A percentile compares a stretch with the other conserved stretches of the same genome.
Conservation (phyloP, 768 basidiomycete genomes). For the Crucibulum laeve region DNA sequence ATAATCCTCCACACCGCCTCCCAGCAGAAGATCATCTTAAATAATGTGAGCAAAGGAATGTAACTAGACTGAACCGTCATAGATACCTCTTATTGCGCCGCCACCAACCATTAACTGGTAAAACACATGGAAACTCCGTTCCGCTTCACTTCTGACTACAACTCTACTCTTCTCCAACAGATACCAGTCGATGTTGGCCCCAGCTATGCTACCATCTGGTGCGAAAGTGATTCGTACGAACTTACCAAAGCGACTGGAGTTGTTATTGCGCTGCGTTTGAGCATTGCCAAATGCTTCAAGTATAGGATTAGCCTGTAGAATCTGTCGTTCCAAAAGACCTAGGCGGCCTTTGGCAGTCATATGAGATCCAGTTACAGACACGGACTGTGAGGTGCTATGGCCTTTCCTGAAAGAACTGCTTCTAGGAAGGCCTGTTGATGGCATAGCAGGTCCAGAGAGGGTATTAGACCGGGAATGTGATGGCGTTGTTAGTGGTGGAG, state of each 20-base stretch:
- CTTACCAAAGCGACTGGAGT: conserved; percentile 98
- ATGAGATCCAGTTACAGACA: conserved; percentile 36
- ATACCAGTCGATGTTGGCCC: conserved; percentile 99
- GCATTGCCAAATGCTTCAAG: conserved; percentile 98
- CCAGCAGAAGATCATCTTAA: conserved; percentile 69
- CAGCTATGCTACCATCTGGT: conserved; percentile 90
- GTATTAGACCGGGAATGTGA: conserved; percentile 70
- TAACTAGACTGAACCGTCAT: neutral
- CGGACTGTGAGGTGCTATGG: conserved; percentile 39
- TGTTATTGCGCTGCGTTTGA: conserved; percentile 97
- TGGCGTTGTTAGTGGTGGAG: conserved; percentile 39
- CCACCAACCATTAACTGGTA: conserved; percentile 89
- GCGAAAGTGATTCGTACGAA: conserved; percentile 96
- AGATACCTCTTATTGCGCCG: conserved; percentile 62
- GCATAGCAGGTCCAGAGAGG: conserved; percentile 51
- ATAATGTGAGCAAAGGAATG: conserved; percentile 5
- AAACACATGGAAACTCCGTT: conserved; percentile 95
- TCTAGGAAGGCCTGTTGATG: conserved; percentile 65
- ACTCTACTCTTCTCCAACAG: conserved; percentile 96
- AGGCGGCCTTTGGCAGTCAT: conserved; percentile 68
- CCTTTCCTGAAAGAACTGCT: conserved; percentile 58
- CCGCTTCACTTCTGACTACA: conserved; percentile 80
- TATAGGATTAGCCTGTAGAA: conserved; percentile 96
- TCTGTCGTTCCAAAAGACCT: conserved; percentile 91
- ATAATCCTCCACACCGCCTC: conserved; percentile 73